A percentile compares a stretch with the other conserved stretches of the same genome.
Evolutionary conservation across 495 filamentous ascomycete genomes (phyloP).

Genomic region (Arthonia radiata): DNA sequence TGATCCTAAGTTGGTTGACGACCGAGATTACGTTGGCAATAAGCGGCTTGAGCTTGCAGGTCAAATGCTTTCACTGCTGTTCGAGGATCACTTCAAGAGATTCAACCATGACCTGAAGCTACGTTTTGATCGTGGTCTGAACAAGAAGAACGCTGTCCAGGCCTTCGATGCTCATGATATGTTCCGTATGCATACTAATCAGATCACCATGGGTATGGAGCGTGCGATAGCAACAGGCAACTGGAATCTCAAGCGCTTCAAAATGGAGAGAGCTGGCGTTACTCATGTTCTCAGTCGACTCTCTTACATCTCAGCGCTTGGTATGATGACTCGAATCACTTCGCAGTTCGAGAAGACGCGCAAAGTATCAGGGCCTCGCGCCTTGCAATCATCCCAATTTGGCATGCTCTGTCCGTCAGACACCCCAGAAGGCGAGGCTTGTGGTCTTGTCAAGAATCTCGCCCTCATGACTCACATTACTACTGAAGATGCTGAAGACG

Average conservation of each 20-base stretch:
- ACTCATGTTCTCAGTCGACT: slow-evolving; percentile 88
- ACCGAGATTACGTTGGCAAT: slow-evolving; percentile 94
- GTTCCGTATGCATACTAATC: slow-evolving; percentile 47
- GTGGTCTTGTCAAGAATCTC: slow-evolving; percentile 93
- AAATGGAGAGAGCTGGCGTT: slow-evolving; percentile 92
- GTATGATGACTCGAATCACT: slow-evolving; percentile 98
- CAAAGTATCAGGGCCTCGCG: slow-evolving; percentile 85
- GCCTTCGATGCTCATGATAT: slow-evolving; percentile 65
- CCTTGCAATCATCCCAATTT: slow-evolving; percentile 88
- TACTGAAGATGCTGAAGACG: slow-evolving; percentile 75
- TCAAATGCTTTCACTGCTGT: slow-evolving; percentile 80
- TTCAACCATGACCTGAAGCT: slow-evolving; percentile 69
- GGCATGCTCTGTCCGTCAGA: slow-evolving; percentile 93
- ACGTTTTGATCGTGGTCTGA: slow-evolving; percentile 79
- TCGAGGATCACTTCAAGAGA: slow-evolving; percentile 93
- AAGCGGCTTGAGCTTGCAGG: slow-evolving; percentile 86
- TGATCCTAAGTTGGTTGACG: slow-evolving; percentile 70
- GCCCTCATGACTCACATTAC: slow-evolving; percentile 99
- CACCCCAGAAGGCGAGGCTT: slow-evolving; percentile 95
- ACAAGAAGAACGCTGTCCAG: slow-evolving; percentile 62
- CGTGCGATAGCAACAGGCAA: slow-evolving; percentile 91
- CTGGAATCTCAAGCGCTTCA: slow-evolving; percentile 90
- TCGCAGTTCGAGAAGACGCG: slow-evolving; percentile 97
- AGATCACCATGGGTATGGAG: slow-evolving; percentile 76
- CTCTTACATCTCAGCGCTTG: slow-evolving; percentile 92